phyloP scores from a whole-genome alignment of 73 alveolate species.

The Tetrahymena borealis region DNA sequence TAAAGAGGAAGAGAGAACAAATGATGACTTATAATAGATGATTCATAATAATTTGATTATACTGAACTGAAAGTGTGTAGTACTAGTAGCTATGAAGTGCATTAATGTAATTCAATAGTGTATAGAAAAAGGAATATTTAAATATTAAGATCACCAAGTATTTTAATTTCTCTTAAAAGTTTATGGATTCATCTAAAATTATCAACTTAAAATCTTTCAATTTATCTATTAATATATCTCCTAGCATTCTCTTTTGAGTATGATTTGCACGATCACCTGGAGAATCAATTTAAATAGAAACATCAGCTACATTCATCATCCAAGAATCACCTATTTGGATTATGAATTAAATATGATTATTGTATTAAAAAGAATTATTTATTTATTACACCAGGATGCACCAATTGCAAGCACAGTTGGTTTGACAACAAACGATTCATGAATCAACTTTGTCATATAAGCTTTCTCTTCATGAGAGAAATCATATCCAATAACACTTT shows the following conservation, averaged over 20 bases:
- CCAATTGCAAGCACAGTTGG: background rate
- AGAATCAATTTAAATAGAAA: background rate
- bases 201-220: background rate
- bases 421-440: background rate
- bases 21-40: background rate
- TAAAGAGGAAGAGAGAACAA: background rate
- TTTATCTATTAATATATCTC: background rate
- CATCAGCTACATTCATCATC: background rate
- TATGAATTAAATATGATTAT: no score
- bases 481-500: background rate
- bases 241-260: background rate
- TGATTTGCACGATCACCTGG: background rate
- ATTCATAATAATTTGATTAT: background rate
- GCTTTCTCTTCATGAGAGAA: background rate
- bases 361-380: no score
- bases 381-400: background rate
- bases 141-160: background rate
- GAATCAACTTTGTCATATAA: background rate
- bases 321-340: background rate
- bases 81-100: background rate
- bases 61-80: background rate
- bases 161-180: background rate
- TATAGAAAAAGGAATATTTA: background rate
- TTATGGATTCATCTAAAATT: background rate
- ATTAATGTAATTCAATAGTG: background rate